Evolutionary conservation across 75 land plant genomes (phyloP).

Genomic region (Pseudotsuga menziesii): DNA sequence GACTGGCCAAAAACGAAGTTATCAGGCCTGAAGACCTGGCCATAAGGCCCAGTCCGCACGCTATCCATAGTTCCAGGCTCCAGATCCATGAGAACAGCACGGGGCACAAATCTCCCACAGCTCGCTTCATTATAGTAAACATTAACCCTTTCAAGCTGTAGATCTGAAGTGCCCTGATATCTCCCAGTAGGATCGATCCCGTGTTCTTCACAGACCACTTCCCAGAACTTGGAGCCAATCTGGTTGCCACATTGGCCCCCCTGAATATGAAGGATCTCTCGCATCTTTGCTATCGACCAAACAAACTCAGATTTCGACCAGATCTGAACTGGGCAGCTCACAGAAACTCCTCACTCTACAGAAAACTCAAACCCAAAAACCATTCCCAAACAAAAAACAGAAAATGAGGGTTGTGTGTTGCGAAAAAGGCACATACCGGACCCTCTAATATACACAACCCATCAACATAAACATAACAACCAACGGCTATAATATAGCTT

Average conservation of each 20-base stretch:
- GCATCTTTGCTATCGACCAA: constrained; percentile 15
- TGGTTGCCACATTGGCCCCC: constrained; percentile 34
- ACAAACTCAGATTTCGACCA: neutral
- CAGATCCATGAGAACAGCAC: constrained; percentile 25
- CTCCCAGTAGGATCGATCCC: constrained; percentile 34
- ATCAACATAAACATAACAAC: no score
- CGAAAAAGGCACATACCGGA: no score
- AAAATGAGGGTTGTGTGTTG: no score
- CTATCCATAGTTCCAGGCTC: constrained; percentile 32
- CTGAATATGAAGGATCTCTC: constrained; percentile 34
- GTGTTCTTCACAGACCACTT: constrained; percentile 23
- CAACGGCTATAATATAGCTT: no score
- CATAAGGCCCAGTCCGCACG: constrained; percentile 15
- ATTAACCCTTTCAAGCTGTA: constrained; percentile 13
- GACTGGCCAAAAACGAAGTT: constrained; percentile 52
- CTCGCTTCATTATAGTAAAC: constrained; percentile 21
- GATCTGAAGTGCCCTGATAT: constrained; percentile 22
- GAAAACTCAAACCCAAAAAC: no score
- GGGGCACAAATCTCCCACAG: constrained; percentile 21
- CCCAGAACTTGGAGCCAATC: constrained; percentile 15
- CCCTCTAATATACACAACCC: no score
- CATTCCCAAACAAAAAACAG: no score
- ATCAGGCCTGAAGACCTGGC: constrained; percentile 38
- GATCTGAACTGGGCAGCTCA: no score
- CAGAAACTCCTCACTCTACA: no score